phyloP scores from a whole-genome alignment of 225 moss, liverwort and hornwort genomes.

The Lunularia cruciata region DNA sequence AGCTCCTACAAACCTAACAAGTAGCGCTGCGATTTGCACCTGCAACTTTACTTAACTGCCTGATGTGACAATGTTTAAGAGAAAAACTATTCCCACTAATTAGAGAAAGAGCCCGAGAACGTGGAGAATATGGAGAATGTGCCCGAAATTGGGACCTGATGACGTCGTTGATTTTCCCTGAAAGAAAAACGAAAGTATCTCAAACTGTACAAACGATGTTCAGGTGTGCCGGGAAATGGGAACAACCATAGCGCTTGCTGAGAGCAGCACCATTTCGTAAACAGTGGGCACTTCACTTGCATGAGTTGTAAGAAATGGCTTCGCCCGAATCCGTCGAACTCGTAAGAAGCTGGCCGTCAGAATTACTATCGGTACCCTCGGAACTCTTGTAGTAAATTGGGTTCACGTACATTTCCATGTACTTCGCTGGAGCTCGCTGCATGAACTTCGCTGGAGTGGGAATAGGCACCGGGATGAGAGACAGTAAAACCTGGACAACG shows the following conservation, averaged over 20 bases:
- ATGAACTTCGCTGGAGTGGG: slow-evolving; percentile 37
- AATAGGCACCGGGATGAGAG: slow-evolving; percentile 53
- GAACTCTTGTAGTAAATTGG: slow-evolving; percentile 67
- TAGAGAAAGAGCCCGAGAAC: too few species aligned
- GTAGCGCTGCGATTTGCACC: too few species aligned
- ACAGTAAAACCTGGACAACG: slow-evolving; percentile 81
- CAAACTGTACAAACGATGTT: slow-evolving; percentile 7
- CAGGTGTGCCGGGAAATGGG: neutral
- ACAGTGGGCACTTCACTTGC: neutral
- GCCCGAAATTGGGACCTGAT: neutral
- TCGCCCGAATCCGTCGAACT: slow-evolving; percentile 58
- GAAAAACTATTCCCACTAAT: too few species aligned
- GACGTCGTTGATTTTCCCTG: neutral
- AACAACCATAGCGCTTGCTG: too few species aligned
- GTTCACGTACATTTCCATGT: slow-evolving; percentile 76
- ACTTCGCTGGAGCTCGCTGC: slow-evolving; percentile 50
- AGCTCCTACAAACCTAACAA: too few species aligned
- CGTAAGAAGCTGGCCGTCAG: slow-evolving; percentile 67
- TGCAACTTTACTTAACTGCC: too few species aligned
- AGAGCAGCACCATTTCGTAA: too few species aligned
- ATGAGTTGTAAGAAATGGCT: slow-evolving; percentile 64
- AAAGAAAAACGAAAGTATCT: neutral
- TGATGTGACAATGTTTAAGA: too few species aligned
- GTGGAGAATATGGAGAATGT: too few species aligned
- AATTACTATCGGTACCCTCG: slow-evolving; percentile 49